Percentiles rank a stretch among this genome's conserved stretches.
phyloP scores from a whole-genome alignment of 768 basidiomycete species.

The Galerina sulciceps region DNA sequence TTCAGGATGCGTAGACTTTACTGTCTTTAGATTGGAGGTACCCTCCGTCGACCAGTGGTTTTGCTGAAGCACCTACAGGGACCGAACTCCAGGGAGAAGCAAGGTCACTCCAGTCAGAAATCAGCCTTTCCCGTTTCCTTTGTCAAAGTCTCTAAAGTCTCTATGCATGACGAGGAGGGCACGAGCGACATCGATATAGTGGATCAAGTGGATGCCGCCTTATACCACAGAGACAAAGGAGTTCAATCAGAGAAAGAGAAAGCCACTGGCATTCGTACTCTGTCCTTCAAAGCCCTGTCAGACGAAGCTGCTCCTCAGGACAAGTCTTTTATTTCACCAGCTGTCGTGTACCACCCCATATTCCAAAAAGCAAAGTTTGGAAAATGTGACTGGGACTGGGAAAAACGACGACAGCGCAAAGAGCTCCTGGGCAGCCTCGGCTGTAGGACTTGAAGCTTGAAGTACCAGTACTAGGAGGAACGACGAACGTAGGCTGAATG shows the following conservation, averaged over 20 bases:
- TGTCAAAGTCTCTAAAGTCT: slow-evolving; percentile 42
- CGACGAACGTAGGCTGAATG: slow-evolving; percentile 49
- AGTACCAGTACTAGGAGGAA: no score
- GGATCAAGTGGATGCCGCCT: slow-evolving; percentile 65
- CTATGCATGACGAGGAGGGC: slow-evolving; percentile 60
- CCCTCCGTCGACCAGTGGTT: no score
- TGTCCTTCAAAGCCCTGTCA: slow-evolving; percentile 54
- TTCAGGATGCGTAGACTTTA: slow-evolving; percentile 15
- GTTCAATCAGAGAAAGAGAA: not conserved
- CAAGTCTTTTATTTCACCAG: slow-evolving; percentile 57
- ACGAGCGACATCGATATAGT: slow-evolving; percentile 62
- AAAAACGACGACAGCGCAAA: slow-evolving; percentile 45
- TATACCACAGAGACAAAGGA: slow-evolving; percentile 21
- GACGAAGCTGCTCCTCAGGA: slow-evolving; percentile 55
- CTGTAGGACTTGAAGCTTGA: slow-evolving; percentile 49
- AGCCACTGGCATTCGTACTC: slow-evolving; percentile 37
- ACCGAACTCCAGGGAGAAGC: slow-evolving; percentile 54
- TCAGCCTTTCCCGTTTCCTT: slow-evolving; percentile 57
- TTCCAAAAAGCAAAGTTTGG: slow-evolving; percentile 64
- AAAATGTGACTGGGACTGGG: slow-evolving; percentile 50
- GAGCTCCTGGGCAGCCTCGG: slow-evolving; percentile 58
- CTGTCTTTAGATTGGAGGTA: not conserved
- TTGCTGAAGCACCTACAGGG: not conserved
- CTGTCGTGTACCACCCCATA: slow-evolving; percentile 62
- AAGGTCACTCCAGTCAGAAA: slow-evolving; percentile 73